These are phyloP conservation scores for Colletotrichum magnum DNA, from an alignment of 2,329 filamentous ascomycete genomes.

Conservation along the genomic window DNA sequence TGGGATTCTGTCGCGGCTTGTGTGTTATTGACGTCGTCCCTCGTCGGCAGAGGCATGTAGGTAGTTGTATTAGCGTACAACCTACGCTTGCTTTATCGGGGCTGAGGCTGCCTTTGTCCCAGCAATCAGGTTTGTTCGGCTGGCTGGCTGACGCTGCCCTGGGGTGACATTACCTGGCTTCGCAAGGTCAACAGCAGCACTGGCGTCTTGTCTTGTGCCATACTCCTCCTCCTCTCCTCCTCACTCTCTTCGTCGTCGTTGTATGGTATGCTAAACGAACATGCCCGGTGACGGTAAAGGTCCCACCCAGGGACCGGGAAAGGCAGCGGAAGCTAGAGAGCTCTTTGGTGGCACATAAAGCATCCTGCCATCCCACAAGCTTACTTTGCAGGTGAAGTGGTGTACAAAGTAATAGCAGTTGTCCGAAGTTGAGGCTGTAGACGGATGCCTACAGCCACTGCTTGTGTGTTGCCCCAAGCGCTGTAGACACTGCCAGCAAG, in stretches of 20 bases:
- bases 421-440: no score
- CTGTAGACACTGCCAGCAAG: background rate
- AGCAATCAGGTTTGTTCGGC: background rate
- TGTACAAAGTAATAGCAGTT: no score
- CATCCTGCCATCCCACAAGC: no score
- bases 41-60: conserved; percentile 14
- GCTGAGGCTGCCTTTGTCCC: background rate
- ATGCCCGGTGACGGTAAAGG: background rate
- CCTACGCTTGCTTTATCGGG: background rate
- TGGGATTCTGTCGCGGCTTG: background rate
- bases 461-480: conserved; percentile 3
- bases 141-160: conserved; percentile 6
- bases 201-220: background rate
- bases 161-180: background rate
- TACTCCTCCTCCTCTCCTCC: no score
- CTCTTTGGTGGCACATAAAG: no score
- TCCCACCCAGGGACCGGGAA: background rate
- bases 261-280: background rate
- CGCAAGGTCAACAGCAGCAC: background rate
- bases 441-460: no score
- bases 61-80: conserved; percentile 10
- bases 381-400: no score
- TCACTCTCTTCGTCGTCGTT: background rate
- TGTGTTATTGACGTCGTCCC: conserved; percentile 7
- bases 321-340: conserved; percentile 1